Evolutionary conservation across 2,329 filamentous ascomycete genomes (phyloP), one percentile per base, ranked within the genome.

Genomic region (Polytolypa hystricis): DNA sequence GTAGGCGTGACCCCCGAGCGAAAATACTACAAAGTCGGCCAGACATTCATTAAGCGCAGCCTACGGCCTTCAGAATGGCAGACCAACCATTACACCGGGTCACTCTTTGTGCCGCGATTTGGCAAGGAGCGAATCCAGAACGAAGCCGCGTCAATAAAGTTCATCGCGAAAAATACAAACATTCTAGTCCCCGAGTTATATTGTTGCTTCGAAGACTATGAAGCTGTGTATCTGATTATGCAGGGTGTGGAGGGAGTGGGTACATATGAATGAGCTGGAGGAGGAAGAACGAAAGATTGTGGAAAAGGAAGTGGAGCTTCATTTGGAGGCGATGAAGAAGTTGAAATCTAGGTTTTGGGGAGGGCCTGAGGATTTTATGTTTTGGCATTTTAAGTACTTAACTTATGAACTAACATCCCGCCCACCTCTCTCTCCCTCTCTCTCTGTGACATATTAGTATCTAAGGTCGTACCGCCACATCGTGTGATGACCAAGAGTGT

Each of bases 21-120:
- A 23, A 46, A 47, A 30, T 45, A 47, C 33, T 47, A 46, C 26
- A 38, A 39, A 12, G 33, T 36, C 2, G 42, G 37, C 19, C 27
- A 36, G 14, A 16, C 42, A 12, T 46, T 35, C 29, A 30, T 46
- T 19, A 47, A 47, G 27, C 35, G 45, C 6, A 42, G 35, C n/a
- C 38, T 47, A 16, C 44, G 44, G 25, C 45, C 40, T 5, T 32
- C 21, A 14, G 44, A 47, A 45, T 46, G 44, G 42, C 38, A 45
- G 20, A 28, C 36, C 11, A 41, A 43, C 37, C 23, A 18, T 30
- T 42, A 41, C 39, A 31, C 41, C 26, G 28, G 37, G 35, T 31
- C 39, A 31, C 20, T 32, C 16, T 10, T 18, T 43, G 27, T 39
- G 16, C 37, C 35, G 15, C 33, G 33, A 29, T 23, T 44, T 38